phyloP scores from a whole-genome alignment of 495 filamentous ascomycete genomes.

The Lichenothelia convexa region DNA sequence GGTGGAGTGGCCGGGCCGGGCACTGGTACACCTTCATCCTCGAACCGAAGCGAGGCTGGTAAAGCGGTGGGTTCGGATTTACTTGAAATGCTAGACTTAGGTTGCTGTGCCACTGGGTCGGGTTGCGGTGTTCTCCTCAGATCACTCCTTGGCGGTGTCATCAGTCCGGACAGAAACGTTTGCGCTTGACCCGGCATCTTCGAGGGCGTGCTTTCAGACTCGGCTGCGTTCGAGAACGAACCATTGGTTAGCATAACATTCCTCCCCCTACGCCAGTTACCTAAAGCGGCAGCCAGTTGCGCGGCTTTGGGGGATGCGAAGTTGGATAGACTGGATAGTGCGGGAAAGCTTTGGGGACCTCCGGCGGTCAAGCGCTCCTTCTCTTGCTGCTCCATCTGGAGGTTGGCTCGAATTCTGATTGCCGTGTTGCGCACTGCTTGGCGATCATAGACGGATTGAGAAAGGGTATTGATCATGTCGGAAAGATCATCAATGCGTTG shows the following conservation, averaged over 20 bases:
- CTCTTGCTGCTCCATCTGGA: constrained; percentile 95
- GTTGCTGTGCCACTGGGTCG: neutral
- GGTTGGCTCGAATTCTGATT: constrained; percentile 78
- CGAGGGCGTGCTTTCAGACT: constrained; percentile 19
- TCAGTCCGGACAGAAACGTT: constrained; percentile 49
- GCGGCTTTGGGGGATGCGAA: constrained; percentile 62
- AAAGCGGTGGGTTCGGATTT: neutral
- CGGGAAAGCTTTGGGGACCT: constrained; percentile 29
- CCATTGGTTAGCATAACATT: constrained; percentile 27
- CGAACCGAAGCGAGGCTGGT: neutral
- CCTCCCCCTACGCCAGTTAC: constrained; percentile 57
- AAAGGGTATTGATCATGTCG: constrained; percentile 71
- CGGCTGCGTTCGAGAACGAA: constrained; percentile 29
- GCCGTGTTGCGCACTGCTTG: constrained; percentile 70
- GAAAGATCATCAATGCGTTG: constrained; percentile 80
- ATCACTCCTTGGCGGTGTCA: constrained; percentile 64
- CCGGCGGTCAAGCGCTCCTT: constrained; percentile 47
- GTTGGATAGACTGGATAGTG: constrained; percentile 36
- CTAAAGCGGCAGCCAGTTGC: constrained; percentile 69
- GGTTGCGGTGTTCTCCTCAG: constrained; percentile 34
- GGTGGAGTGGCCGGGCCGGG: constrained; percentile 41
- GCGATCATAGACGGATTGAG: constrained; percentile 52
- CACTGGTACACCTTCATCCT: constrained; percentile 2
- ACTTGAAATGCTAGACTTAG: neutral
- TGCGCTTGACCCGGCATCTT: constrained; percentile 6